Evolutionary conservation across 768 basidiomycete genomes (phyloP).

Genomic region (Fomitopsis serialis): DNA sequence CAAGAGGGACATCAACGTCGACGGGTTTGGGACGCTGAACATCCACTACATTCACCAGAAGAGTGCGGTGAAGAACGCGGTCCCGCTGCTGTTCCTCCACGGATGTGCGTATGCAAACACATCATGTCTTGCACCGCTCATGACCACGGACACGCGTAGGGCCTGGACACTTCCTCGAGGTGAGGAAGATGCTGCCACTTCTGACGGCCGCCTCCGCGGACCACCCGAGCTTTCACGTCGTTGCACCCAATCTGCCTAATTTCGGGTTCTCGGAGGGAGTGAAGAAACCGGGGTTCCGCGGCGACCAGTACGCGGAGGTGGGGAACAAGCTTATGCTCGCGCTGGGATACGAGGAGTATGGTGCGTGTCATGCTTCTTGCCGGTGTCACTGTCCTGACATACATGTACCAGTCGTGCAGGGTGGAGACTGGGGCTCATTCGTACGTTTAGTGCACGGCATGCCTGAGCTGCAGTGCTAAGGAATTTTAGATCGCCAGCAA

Average conservation of each 20-base stretch:
- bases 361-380: constrained; percentile 4
- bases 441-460: constrained; percentile 16
- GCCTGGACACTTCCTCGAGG: constrained; percentile 24
- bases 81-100: constrained; percentile 27
- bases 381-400: neutral
- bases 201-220: constrained; percentile 14
- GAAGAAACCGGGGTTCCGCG: constrained; percentile 20
- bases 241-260: constrained; percentile 22
- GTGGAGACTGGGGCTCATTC: constrained; percentile 41
- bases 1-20: constrained; percentile 27
- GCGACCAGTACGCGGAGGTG: constrained; percentile 21
- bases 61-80: constrained; percentile 20
- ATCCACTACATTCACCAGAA: constrained; percentile 32
- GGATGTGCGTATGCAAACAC: constrained; percentile 19
- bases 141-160: constrained; percentile 9
- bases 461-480: neutral
- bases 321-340: constrained; percentile 25
- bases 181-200: constrained; percentile 20
- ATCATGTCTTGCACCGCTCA: neutral
- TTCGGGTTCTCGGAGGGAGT: constrained; percentile 22
- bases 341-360: constrained; percentile 22
- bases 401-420: constrained; percentile 32
- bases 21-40: constrained; percentile 26
- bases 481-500: constrained; percentile 21
- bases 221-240: constrained; percentile 24